Conservation (phyloP, 2,329 filamentous ascomycete species). For the Aspergillus novofumigatus region DNA sequence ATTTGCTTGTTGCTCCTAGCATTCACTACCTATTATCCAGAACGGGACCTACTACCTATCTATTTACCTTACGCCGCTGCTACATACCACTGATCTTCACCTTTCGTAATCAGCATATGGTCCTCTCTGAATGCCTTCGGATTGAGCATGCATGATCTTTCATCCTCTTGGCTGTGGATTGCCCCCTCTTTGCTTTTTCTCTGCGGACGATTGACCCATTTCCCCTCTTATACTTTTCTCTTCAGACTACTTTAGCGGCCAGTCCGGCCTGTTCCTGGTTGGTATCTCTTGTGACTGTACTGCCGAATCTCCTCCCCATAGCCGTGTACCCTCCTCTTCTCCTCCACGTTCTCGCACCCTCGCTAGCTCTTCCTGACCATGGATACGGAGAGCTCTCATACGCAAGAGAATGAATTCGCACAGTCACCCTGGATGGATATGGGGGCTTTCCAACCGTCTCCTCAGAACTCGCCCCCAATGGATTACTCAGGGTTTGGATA, state of each 20-base stretch:
- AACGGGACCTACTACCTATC: not conserved
- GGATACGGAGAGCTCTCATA: constrained; percentile 44
- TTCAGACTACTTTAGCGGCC: constrained; percentile 4
- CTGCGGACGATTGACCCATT: constrained; percentile 2
- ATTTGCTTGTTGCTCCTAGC: not conserved
- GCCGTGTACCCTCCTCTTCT: not conserved
- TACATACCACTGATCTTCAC: constrained; percentile 11
- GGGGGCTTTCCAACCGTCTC: constrained; percentile 41
- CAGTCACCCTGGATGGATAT: constrained; percentile 45
- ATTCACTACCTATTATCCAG: not conserved
- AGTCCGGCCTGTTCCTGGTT: constrained; percentile 15
- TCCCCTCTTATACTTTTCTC: constrained; percentile 5
- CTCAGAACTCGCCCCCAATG: constrained; percentile 67
- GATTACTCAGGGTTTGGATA: constrained; percentile 66
- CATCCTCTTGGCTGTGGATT: constrained; percentile 42
- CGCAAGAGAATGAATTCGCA: constrained; percentile 42
- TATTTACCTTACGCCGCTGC: not conserved
- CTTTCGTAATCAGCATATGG: constrained; percentile 22
- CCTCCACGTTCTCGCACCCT: not conserved
- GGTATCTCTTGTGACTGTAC: not conserved
- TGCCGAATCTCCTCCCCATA: not conserved
- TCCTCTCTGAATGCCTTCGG: constrained; percentile 21
- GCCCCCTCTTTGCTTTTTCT: constrained; percentile 13
- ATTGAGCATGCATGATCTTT: constrained; percentile 49
- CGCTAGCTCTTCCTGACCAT: constrained; percentile 24